A percentile compares a stretch with the other conserved stretches of the same genome.
These are phyloP conservation scores for Pleurotus tuber-regium DNA, from an alignment of 768 basidiomycete genomes.

Conservation along the genomic window DNA sequence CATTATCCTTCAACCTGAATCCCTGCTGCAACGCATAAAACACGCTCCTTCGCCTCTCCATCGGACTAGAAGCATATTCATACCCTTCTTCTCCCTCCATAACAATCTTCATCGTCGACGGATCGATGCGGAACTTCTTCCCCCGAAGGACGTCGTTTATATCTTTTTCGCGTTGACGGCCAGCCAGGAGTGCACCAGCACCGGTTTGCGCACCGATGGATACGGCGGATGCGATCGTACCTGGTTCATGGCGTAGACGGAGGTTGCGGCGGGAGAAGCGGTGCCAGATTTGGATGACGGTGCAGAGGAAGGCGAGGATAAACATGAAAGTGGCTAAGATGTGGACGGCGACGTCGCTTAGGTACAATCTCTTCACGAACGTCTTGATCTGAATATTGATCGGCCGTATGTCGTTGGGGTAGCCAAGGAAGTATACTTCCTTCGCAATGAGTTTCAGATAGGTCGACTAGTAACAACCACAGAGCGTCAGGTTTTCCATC, in stretches of 20 bases:
- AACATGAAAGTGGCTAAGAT: constrained; percentile 40
- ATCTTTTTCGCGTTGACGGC: constrained; percentile 36
- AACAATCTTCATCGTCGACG: constrained; percentile 45
- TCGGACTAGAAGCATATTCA: constrained; percentile 34
- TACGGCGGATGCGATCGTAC: constrained; percentile 57
- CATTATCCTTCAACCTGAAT: constrained; percentile 9
- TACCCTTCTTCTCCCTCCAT: constrained; percentile 54
- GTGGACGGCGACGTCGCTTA: constrained; percentile 40
- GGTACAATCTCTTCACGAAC: constrained; percentile 43
- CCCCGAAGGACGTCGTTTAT: constrained; percentile 39
- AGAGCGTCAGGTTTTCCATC: background rate
- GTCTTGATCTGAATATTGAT: constrained; percentile 41
- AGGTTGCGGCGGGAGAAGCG: constrained; percentile 40
- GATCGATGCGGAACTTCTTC: constrained; percentile 51
- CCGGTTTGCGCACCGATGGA: constrained; percentile 51
- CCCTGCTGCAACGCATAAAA: constrained; percentile 29
- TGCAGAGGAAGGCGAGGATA: constrained; percentile 39
- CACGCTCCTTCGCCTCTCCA: constrained; percentile 28
- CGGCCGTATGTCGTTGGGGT: constrained; percentile 23
- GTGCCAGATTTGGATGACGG: constrained; percentile 47
- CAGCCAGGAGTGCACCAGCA: constrained; percentile 42
- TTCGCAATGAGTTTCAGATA: constrained; percentile 51
- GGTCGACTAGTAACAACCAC: constrained; percentile 27
- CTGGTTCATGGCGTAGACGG: constrained; percentile 43
- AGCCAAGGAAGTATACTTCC: constrained; percentile 45